Evolutionary conservation across 108 stramenopile genomes (phyloP), one percentile per base, ranked within the genome.

Genomic region (Poteriospumella lacustris): DNA sequence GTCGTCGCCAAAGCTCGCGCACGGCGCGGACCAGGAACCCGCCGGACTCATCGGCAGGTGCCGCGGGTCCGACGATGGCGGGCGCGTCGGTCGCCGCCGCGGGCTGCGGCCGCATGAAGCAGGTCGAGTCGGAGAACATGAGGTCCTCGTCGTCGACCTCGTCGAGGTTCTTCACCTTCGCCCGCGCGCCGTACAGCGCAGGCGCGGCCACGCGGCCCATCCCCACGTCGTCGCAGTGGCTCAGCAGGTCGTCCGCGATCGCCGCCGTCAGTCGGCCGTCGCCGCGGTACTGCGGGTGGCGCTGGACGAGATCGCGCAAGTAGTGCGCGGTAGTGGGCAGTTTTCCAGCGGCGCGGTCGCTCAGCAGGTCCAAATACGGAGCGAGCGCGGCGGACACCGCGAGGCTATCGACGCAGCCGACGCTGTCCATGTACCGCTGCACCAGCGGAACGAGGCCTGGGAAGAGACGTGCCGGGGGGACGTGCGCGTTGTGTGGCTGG

Each of bases 371-470:
- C 15, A 97, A 80, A 77, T 94, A 98, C 39, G 39, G 68, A 2
- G 85, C 82, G 40, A 99, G 36, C 12, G 15, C 60, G 5, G 15
- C 87, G 15, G 88, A 83, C n/a, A 85, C 79, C 78, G 88, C 68
- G 0, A 93, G 92, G 3, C 87, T 76, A 3, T 84, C 76, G 76
- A 96, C 96, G 39, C 92, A 91, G 44, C 86, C 82, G 62, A 97
- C 95, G 82, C 94, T 87, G 58, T 97, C 96, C 59, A 99, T 85
- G 84, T 99, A 99, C 40, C 94, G 95, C 73, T 88, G 86, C 15
- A 96, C 85, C 62, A 97, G 80, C 9, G 95, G 93, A 60, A 96
- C 91, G 41, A 99, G 84, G n/a, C 98, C 98, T n/a, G 96, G 98
- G 80, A 91, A 99, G 81, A 24, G 36, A 34, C 3, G 36, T 64